Base-by-base conservation (phyloP, 2,329 filamentous ascomycete genomes). In the Pseudomassariella vexata region DNA sequence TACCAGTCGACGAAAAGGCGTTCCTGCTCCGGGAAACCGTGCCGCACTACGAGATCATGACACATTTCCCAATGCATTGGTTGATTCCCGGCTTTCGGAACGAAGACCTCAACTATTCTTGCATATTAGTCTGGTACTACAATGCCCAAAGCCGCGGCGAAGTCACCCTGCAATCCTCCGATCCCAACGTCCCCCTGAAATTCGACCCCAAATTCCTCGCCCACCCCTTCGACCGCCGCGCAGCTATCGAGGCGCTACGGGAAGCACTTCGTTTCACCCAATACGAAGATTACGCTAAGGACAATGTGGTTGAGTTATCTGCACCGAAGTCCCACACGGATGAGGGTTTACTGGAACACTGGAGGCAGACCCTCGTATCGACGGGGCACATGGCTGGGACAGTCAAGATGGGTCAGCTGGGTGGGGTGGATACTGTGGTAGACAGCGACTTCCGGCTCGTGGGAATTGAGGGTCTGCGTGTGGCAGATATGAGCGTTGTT, bases 331-430 rank as follows among this genome's bases (percentile, higher is more conserved):
- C 63, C 9, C 62, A 65, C 1, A 63, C 60, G 0, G 73, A 78
- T 18, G 71, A 73, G 30, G 72, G 78, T 36, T 56, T 81, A 9
- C 47, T 64, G 7, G 51, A 42, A 3, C 57, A 62, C 42, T 74
- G 62, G 62, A 56, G 51, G 32, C 49, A 63, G 18, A 65, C 51
- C 16, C 53, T 61, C 12, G 57, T 50, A 19, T 70, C 63, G 3
- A 70, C 57, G 35, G 77, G 64, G 68, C 73, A 71, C 48, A 76
- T 66, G 66, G 70, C 60, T 1, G 68, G 71, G 0, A 80, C 75
- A 0, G 63, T 62, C 6, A 68, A 67, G 47, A 80, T 80, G 74
- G 75, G 74, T 0, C 63, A 54, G 38, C 23, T 35, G 0, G 59
- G 48, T 2, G 63, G 68, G 6, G 34, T 36, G 0, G 57, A 62